phyloP scores from a whole-genome alignment of 2,329 filamentous ascomycete species.

The Diaporthe vaccinii region DNA sequence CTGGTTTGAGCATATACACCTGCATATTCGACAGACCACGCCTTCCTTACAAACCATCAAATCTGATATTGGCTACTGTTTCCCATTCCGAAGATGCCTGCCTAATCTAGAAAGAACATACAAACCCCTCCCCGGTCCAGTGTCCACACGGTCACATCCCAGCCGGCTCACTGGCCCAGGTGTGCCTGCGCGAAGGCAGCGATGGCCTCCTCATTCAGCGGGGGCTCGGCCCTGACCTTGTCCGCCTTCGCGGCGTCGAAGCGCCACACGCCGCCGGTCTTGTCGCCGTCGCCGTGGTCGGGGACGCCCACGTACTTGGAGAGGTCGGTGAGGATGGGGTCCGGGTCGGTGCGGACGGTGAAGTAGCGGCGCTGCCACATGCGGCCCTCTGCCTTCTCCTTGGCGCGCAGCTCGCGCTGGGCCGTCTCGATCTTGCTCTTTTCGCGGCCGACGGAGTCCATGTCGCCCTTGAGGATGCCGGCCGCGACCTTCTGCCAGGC shows the following conservation, averaged over 20 bases:
- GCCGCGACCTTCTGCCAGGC: conserved; percentile 90
- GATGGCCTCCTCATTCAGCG: conserved; percentile 52
- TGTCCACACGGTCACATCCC: background rate
- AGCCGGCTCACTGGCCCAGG: conserved; percentile 49
- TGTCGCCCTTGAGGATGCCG: conserved; percentile 84
- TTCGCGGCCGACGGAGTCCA: conserved; percentile 82
- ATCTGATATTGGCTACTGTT: conserved; percentile 6
- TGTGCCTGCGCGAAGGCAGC: conserved; percentile 49
- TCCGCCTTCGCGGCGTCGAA: conserved; percentile 62
- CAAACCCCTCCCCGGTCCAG: too few species aligned
- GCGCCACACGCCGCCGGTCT: conserved; percentile 72
- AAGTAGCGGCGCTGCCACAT: conserved; percentile 92
- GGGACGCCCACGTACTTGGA: conserved; percentile 62
- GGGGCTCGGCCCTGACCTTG: conserved; percentile 54
- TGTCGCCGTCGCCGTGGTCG: conserved; percentile 67
- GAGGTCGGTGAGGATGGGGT: conserved; percentile 60
- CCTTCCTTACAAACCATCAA: background rate
- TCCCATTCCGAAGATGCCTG: background rate
- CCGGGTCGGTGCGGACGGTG: conserved; percentile 62
- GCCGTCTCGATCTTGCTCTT: conserved; percentile 89
- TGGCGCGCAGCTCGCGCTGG: conserved; percentile 72
- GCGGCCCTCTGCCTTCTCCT: conserved; percentile 80
- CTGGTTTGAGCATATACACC: background rate
- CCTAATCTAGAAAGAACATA: conserved; percentile 4
- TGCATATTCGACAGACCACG: background rate